These are phyloP conservation scores for Penicillium pancosmium DNA, from an alignment of 495 filamentous ascomycete species.

Conservation along the genomic window DNA sequence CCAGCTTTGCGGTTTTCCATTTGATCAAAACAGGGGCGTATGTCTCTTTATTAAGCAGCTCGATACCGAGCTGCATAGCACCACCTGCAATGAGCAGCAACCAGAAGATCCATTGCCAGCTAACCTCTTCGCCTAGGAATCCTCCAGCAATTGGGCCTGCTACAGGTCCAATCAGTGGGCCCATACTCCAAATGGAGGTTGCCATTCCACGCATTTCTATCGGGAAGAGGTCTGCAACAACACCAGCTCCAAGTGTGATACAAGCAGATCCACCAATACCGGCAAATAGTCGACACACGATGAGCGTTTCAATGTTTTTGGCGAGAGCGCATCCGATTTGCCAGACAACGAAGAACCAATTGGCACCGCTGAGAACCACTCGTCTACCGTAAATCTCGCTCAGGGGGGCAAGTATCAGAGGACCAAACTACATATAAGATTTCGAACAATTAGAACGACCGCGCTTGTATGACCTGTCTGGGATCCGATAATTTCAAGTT, in stretches of 20 bases:
- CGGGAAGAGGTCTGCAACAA: constrained; percentile 62
- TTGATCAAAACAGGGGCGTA: constrained; percentile 53
- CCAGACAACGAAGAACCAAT: constrained; percentile 56
- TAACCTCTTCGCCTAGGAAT: constrained; percentile 53
- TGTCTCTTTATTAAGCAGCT: constrained; percentile 55
- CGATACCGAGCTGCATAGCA: constrained; percentile 40
- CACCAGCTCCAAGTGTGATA: constrained; percentile 49
- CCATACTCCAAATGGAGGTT: constrained; percentile 57
- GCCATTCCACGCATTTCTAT: constrained; percentile 60
- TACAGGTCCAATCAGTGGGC: constrained; percentile 54
- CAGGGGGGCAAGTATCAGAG: constrained; percentile 46
- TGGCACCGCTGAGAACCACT: constrained; percentile 50
- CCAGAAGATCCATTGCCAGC: constrained; percentile 68
- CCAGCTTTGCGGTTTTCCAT: constrained; percentile 47
- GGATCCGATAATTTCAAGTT: neutral
- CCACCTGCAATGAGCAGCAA: constrained; percentile 54
- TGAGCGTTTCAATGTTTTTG: constrained; percentile 57
- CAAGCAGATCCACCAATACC: constrained; percentile 61
- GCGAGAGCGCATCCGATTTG: constrained; percentile 71
- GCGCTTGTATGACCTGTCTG: neutral
- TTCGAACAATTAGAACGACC: constrained; percentile 7
- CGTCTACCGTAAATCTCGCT: constrained; percentile 62
- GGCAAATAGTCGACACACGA: constrained; percentile 67
- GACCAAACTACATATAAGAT: constrained; percentile 30
- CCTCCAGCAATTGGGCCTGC: constrained; percentile 57